phyloP scores from a whole-genome alignment of 2,329 filamentous ascomycete species.

The Fusarium torreyae region DNA sequence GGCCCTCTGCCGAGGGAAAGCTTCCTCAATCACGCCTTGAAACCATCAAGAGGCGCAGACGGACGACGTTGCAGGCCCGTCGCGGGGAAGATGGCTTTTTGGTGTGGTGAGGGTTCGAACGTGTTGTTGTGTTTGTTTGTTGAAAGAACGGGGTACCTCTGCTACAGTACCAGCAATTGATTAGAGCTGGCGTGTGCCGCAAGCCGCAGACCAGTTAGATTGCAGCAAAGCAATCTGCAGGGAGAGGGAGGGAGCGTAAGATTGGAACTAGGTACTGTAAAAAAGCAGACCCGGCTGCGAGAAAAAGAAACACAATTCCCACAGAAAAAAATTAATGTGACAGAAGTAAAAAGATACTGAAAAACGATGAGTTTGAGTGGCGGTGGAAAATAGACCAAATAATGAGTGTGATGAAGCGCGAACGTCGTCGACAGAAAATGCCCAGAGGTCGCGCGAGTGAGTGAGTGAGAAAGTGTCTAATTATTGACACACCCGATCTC shows the following conservation, averaged over 20 bases:
- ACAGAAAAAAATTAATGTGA: conserved; percentile 26
- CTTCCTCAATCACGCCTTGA: conserved; percentile 47
- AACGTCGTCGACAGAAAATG: conserved; percentile 30
- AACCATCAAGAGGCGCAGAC: conserved; percentile 50
- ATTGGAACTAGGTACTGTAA: conserved; percentile 41
- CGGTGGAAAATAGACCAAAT: conserved; percentile 10
- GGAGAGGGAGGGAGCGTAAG: conserved; percentile 41
- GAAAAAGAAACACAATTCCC: conserved; percentile 35
- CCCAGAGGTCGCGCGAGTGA: conserved; percentile 37
- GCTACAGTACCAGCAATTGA: conserved; percentile 42
- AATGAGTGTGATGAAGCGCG: conserved; percentile 31
- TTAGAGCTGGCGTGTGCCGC: conserved; percentile 46
- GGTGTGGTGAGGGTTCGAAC: conserved; percentile 28
- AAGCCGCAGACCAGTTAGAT: conserved; percentile 39
- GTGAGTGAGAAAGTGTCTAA: conserved; percentile 26
- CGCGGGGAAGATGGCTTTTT: conserved; percentile 40
- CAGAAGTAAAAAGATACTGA: conserved; percentile 10
- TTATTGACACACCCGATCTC: conserved; percentile 38
- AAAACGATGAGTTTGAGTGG: conserved; percentile 2
- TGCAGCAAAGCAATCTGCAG: conserved; percentile 45
- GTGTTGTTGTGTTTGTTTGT: conserved; percentile 46
- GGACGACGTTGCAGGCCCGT: conserved; percentile 49
- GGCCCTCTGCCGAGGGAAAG: conserved; percentile 42
- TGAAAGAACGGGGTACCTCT: conserved; percentile 34
- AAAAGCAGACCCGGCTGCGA: conserved; percentile 49